Evolutionary conservation across 2,329 filamentous ascomycete genomes (phyloP), one percentile per base, ranked within the genome.

Genomic region (Cladosporium sphaerospermum): DNA sequence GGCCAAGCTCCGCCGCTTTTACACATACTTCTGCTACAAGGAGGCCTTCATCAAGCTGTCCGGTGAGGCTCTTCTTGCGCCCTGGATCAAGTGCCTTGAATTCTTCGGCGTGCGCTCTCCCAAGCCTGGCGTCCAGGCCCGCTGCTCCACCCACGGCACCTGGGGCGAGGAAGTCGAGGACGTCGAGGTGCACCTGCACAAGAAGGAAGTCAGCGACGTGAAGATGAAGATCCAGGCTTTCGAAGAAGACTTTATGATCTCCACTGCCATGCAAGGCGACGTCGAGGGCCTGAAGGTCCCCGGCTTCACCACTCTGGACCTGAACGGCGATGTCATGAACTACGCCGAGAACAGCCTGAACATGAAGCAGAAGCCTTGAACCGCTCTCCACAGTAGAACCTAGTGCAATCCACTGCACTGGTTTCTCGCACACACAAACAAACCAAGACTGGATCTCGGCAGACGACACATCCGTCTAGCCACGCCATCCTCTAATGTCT

Each of bases 31-130:
- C 84, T 88, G 85, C 67, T 78, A 89, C 67, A 83, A 88, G 61
- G 88, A 92, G 71, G 84, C 86, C 1, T 91, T 88, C 66, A 83
- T 91, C 69, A 92, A 91, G 78, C 83, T 92, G 73, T 87, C 86
- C 31, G 88, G 88, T 23, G 86, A 91, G 62, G 88, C 86, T 0
- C 74, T 92, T 54, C 74, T 90, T 8, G 88, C 88, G 0, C 74
- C 75, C 3, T 92, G 88, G 88, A 74, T 92, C 45, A 73, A 73
- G 47, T 79, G 86, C 46, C 72, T 91, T 8, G 84, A 90, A 62
- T 88, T 92, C 64, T 73, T 76, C 54, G 72, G 76, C 45, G 85
- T 88, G 49, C 72, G 75, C 47, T 78, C 83, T 45, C 83, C 84
- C 10, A 66, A 58, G 13, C 64, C 72, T 0, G 75, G 72, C 2